Evolutionary conservation across 1,284 basidiomycete species (phyloP), one percentile per base, ranked within the genome.

Genomic region (Phellinidium pouzarii): DNA sequence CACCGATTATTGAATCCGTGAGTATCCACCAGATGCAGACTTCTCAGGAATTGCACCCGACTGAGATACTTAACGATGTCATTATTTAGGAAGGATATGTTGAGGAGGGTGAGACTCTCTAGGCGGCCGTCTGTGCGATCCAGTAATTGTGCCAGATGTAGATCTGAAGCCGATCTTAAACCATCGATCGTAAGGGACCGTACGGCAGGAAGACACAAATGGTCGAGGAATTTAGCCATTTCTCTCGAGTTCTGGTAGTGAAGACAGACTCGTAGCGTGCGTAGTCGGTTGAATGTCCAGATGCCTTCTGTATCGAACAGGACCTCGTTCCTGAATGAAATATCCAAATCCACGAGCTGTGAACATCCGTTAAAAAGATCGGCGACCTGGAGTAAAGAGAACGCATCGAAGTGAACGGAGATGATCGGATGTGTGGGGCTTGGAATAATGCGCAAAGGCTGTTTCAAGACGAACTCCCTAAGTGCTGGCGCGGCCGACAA

Each of bases 1-100:
- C 47, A 54, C 4, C 43, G 41, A 29, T 44, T 38, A 34, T 49
- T 34, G 26, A 54, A 45, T 12, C 47, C 47, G 22, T 49, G 31
- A 19, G 47, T 40, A 14, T 54, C 53, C 8, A 50, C 48, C 9
- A 54, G 19, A 14, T 43, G 47, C 22, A 54, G 14, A 7, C 12
- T 43, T 27, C 23, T 43, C 4, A 54, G 43, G 22, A 44, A 36
- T 4, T 47, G 53, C 5, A 44, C 22, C 4, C 53, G 53, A 12
- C 29, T 31, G 11, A 54, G 48, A 41, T 50, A 54, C 17, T 54
- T 36, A 48, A 44, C 44, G 37, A 54, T 36, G 9, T 54, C 47
- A 20, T n/a, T 40, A 19, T 50, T 23, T 25, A 27, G 37, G n/a
- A 37, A 38, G 17, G 31, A 29, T 1, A 54, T 50, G 23, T 54